Evolutionary conservation across 352 stramenopile species (phyloP), one percentile per base, ranked within the genome.

Genomic region (Pythium volutum): DNA sequence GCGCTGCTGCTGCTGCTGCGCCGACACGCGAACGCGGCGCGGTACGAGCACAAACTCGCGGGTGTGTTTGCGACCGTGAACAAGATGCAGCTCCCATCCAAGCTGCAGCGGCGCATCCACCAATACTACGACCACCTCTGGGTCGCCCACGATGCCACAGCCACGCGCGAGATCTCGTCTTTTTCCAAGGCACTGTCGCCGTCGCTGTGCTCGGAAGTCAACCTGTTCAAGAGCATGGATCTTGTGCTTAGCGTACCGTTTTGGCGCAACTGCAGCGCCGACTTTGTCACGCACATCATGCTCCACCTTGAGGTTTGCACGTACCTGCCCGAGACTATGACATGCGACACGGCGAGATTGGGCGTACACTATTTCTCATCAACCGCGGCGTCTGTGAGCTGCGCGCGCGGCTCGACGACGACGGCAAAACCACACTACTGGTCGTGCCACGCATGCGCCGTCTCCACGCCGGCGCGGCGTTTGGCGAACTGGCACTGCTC

Each of bases 281-380:
- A 78, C 27, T 67, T 81, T 29, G 42, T 77, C n/a, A 70, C 73
- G 27, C 67, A 74, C 26, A 64, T 78, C 26, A 59, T 78, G 34
- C 27, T 65, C 10, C 46, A 38, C 15, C 56, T 79, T 8, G 22
- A 66, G 5, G 60, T 68, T 10, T 45, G 52, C 10, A 53, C 70
- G 20, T 79, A 75, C 42, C 53, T 78, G 4, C 73, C 73, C 6
- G 71, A 77, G 73, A 80, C 33, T 80, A 74, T 49, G 48, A 77
- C 46, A 71, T 80, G 49, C 58, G 62, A 26, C 57, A 67, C n/a
- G 72, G 66, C 15, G 69, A 77, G n/a, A 66, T 74, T 16, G 69
- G 72, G 45, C 34, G 66, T 31, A 45, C 66, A 8, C 55, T 79
- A n/a, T 79, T 75, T 43, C 52, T 77, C n/a, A 66, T 79, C 55